A percentile compares a stretch with the other conserved stretches of the same genome.
Conservation (phyloP, 2,329 filamentous ascomycete species). For the Ceratocystis eucalypticola region DNA sequence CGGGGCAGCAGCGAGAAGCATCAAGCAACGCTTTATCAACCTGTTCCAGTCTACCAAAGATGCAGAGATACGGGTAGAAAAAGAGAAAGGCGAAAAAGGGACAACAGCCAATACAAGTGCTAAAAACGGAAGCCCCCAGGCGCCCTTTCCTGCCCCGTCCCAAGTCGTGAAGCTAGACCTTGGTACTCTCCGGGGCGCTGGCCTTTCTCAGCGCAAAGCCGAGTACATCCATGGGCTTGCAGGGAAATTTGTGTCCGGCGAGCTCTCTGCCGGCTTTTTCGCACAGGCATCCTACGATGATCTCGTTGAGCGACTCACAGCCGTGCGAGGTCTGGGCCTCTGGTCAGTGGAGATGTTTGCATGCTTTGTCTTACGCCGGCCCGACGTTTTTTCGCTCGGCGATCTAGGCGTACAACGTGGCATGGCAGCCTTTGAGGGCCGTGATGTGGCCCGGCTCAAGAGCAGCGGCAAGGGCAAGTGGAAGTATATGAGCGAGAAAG, state of each 20-base stretch:
- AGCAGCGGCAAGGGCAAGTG: constrained; percentile 62
- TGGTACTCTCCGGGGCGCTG: constrained; percentile 62
- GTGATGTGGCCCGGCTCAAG: constrained; percentile 74
- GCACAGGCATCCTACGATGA: constrained; percentile 68
- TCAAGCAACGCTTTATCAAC: constrained; percentile 70
- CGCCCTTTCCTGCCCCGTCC: constrained; percentile 58
- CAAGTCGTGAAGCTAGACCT: constrained; percentile 54
- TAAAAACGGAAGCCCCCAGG: neutral
- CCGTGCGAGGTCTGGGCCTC: constrained; percentile 70
- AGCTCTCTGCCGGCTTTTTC: constrained; percentile 63
- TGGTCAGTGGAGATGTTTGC: constrained; percentile 99
- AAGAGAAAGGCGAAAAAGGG: constrained; percentile 20
- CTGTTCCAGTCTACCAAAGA: constrained; percentile 43
- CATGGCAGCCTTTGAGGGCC: constrained; percentile 76
- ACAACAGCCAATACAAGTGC: neutral
- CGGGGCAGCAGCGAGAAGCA: constrained; percentile 76
- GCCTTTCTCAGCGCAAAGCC: constrained; percentile 85
- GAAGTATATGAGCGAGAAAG: constrained; percentile 93
- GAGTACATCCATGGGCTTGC: constrained; percentile 86
- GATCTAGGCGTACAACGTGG: constrained; percentile 90
- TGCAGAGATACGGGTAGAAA: constrained; percentile 20
- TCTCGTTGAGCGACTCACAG: constrained; percentile 65
- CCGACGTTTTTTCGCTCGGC: constrained; percentile 85
- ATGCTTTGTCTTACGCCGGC: constrained; percentile 82
- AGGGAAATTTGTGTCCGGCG: constrained; percentile 61